phyloP scores from a whole-genome alignment of 805 yeast genomes.

The Teunomyces aglyptinius region DNA sequence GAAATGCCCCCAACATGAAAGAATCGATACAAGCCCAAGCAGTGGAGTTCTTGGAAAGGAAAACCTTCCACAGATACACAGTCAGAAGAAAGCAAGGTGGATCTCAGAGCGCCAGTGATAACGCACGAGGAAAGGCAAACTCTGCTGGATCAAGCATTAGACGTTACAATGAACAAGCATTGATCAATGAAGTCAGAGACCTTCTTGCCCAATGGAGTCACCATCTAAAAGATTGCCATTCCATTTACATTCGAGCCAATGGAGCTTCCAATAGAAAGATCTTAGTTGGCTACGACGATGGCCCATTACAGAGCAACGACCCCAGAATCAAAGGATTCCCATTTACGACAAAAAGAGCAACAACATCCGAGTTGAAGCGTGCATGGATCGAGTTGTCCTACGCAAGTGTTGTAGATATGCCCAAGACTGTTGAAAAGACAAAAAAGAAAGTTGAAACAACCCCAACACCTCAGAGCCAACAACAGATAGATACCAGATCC shows the following conservation, averaged over 20 bases:
- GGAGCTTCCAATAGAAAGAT: slow-evolving; percentile 66
- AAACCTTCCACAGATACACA: slow-evolving; percentile 91
- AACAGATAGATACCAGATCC: slow-evolving; percentile 16
- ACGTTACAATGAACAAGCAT: slow-evolving; percentile 84
- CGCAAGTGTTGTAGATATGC: slow-evolving; percentile 52
- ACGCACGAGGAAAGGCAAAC: slow-evolving; percentile 90
- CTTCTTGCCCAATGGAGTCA: slow-evolving; percentile 64
- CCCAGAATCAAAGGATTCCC: slow-evolving; percentile 70
- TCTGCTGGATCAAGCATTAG: slow-evolving; percentile 92
- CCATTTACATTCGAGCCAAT: slow-evolving; percentile 77
- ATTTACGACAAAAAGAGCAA: slow-evolving; percentile 86
- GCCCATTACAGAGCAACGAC: slow-evolving; percentile 53
- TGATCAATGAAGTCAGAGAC: slow-evolving; percentile 73
- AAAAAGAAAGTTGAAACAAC: slow-evolving; percentile 13
- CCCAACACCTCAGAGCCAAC: slow-evolving; percentile 3
- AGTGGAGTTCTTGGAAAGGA: slow-evolving; percentile 67
- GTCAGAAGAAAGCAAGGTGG: slow-evolving; percentile 98
- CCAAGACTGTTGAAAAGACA: slow-evolving; percentile 40
- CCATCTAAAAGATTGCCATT: slow-evolving; percentile 57
- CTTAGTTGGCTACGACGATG: slow-evolving; percentile 64
- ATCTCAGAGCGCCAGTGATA: slow-evolving; percentile 88
- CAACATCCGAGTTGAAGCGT: slow-evolving; percentile 70
- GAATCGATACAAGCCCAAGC: slow-evolving; percentile 57
- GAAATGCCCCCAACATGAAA: slow-evolving; percentile 49
- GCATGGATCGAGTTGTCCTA: slow-evolving; percentile 82